phyloP scores from a whole-genome alignment of 106 monocot species.

The Vanilla planifolia region DNA sequence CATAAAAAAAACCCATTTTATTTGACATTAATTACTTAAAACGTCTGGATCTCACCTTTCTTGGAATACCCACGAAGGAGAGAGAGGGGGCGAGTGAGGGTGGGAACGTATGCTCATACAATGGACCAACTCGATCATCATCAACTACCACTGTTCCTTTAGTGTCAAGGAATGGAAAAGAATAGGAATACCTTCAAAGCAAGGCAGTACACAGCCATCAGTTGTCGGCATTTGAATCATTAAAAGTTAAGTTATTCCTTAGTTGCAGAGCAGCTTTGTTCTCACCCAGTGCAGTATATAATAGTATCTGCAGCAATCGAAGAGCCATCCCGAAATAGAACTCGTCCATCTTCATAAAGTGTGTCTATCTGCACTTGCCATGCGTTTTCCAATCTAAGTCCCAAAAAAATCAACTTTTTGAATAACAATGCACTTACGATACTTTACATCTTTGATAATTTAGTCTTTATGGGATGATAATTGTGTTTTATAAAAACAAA shows the following conservation, averaged over 20 bases:
- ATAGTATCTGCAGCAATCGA: constrained; percentile 41
- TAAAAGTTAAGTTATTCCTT: no score
- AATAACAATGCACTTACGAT: no score
- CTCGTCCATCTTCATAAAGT: constrained; percentile 43
- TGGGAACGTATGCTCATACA: constrained; percentile 77
- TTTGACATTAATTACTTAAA: no score
- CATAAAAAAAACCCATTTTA: no score
- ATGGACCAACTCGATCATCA: constrained; percentile 64
- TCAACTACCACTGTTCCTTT: constrained; percentile 44
- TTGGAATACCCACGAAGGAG: constrained; percentile 65
- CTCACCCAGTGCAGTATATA: constrained; percentile 67
- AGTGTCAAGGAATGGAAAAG: constrained; percentile 64
- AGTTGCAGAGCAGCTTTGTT: neutral
- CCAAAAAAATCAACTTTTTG: no score
- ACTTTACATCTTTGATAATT: no score
- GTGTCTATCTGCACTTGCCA: constrained; percentile 29
- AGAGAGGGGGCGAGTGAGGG: constrained; percentile 60
- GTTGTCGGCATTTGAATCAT: neutral
- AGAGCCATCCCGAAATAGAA: constrained; percentile 41
- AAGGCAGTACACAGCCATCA: constrained; percentile 14
- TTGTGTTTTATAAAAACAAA: no score
- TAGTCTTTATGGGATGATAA: no score
- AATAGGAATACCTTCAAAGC: constrained; percentile 54
- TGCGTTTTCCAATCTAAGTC: neutral
- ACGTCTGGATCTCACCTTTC: constrained; percentile 35